Conservation (phyloP, 1,284 basidiomycete genomes). For the Tilletia caries region DNA sequence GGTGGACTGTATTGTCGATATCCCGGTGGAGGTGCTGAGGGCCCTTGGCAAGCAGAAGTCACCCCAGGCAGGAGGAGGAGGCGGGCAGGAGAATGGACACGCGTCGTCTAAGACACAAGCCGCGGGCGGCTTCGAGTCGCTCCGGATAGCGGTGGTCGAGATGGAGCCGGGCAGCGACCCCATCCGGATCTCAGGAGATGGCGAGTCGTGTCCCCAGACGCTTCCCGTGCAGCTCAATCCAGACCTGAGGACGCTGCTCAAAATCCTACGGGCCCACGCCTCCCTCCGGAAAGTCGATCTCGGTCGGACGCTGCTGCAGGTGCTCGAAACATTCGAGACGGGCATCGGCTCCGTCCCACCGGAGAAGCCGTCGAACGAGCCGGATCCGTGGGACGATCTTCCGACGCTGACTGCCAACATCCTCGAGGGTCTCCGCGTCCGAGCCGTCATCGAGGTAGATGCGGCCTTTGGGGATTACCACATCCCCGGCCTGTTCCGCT, state of each 20-base stretch:
- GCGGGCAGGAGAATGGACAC: too few relatives aligned
- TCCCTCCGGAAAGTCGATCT: conserved; percentile 30
- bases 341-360: not conserved
- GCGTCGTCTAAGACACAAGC: too few relatives aligned
- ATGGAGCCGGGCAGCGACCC: not conserved
- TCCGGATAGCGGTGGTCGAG: not conserved
- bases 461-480: conserved; percentile 33
- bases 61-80: not conserved
- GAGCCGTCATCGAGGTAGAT: conserved; percentile 29
- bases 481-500: conserved; percentile 33
- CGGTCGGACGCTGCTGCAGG: conserved; percentile 30
- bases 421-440: conserved; percentile 23
- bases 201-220: conserved; percentile 26
- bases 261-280: conserved; percentile 32
- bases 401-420: conserved; percentile 29
- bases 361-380: not conserved
- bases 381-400: conserved; percentile 21
- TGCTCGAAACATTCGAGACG: conserved; percentile 26
- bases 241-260: conserved; percentile 33
- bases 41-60: not conserved
- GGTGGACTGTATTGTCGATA: conserved; percentile 8
- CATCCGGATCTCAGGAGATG: conserved; percentile 13
- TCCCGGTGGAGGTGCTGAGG: not conserved
- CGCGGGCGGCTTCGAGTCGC: not conserved
- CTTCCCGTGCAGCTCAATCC: conserved; percentile 37